A percentile compares a stretch with the other conserved stretches of the same genome.
phyloP scores from a whole-genome alignment of 768 basidiomycete genomes.

The Russula emetica region DNA sequence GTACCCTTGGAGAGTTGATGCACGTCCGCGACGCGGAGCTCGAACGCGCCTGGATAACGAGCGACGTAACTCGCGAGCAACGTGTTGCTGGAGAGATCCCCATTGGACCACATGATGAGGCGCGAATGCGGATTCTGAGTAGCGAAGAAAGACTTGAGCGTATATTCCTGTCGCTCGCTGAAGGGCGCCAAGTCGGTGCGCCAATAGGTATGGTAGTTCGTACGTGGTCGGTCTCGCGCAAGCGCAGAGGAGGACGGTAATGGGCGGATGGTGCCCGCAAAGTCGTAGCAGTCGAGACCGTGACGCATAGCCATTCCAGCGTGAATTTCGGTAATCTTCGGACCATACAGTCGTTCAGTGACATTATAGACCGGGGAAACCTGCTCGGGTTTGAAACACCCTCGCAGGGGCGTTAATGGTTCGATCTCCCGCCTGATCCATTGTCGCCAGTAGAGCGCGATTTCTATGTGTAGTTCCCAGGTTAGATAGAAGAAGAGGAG shows the following conservation, averaged over 20 bases:
- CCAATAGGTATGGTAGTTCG: conserved; percentile 92
- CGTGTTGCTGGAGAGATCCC: conserved; percentile 53
- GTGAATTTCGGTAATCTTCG: conserved; percentile 65
- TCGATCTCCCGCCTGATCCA: conserved; percentile 77
- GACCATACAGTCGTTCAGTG: conserved; percentile 57
- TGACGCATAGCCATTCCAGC: conserved; percentile 74
- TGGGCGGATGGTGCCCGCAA: conserved; percentile 70
- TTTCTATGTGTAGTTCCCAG: conserved; percentile 83
- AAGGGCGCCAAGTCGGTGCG: conserved; percentile 82
- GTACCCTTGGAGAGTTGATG: conserved; percentile 66
- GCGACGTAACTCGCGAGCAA: conserved; percentile 57
- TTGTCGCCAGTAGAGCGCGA: conserved; percentile 67
- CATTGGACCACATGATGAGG: conserved; percentile 91
- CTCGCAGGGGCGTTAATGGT: conserved; percentile 56
- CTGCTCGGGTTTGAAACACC: conserved; percentile 65
- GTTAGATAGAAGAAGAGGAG: conserved; percentile 26
- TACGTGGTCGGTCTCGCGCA: conserved; percentile 40
- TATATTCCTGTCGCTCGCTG: conserved; percentile 77
- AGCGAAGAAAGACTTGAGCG: conserved; percentile 91
- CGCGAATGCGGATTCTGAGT: conserved; percentile 69
- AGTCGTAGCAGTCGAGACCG: conserved; percentile 89
- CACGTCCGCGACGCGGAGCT: conserved; percentile 67
- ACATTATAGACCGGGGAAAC: conserved; percentile 67
- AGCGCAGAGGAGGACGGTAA: not conserved
- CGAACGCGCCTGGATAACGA: conserved; percentile 67